A percentile compares a stretch with the other conserved stretches of the same genome.
Conservation (phyloP, 768 basidiomycete species). For the Leccinum barrowsii region DNA sequence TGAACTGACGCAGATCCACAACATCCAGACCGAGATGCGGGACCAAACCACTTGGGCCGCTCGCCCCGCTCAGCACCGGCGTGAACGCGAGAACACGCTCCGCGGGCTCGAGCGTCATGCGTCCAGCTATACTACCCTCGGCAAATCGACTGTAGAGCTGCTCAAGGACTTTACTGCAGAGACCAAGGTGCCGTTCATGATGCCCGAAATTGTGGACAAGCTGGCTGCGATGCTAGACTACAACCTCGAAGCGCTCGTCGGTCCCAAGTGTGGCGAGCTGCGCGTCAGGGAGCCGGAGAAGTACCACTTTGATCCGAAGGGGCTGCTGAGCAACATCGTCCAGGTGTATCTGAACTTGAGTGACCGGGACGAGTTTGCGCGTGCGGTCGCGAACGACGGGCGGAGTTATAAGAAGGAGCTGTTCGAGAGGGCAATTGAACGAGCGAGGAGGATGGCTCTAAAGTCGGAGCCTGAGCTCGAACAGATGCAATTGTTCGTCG, state of each 20-base stretch:
- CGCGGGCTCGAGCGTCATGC: conserved; percentile 82
- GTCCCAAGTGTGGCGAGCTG: conserved; percentile 84
- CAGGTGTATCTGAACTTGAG: conserved; percentile 90
- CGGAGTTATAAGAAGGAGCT: conserved; percentile 83
- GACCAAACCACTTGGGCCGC: conserved; percentile 68
- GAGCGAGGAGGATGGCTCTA: conserved; percentile 57
- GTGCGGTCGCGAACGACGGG: conserved; percentile 90
- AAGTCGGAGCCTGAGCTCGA: conserved; percentile 79
- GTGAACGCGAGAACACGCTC: conserved; percentile 77
- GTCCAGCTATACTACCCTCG: conserved; percentile 81
- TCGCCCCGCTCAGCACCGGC: conserved; percentile 64
- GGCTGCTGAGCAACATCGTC: conserved; percentile 79
- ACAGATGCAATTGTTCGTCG: conserved; percentile 64
- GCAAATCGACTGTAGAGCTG: conserved; percentile 84
- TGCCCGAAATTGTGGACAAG: conserved; percentile 92
- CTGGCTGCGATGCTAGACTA: conserved; percentile 97
- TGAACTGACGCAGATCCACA: conserved; percentile 84
- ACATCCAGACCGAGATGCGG: conserved; percentile 82
- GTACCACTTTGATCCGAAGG: conserved; percentile 82
- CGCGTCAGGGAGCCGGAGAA: conserved; percentile 84
- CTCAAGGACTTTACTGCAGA: conserved; percentile 91
- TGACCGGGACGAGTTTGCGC: conserved; percentile 71
- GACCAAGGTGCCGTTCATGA: conserved; percentile 90
- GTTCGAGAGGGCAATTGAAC: conserved; percentile 74
- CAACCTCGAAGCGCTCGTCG: conserved; percentile 85